phyloP scores from a whole-genome alignment of 2,329 filamentous ascomycete species.

The Aspergillus pseudotamarii region DNA sequence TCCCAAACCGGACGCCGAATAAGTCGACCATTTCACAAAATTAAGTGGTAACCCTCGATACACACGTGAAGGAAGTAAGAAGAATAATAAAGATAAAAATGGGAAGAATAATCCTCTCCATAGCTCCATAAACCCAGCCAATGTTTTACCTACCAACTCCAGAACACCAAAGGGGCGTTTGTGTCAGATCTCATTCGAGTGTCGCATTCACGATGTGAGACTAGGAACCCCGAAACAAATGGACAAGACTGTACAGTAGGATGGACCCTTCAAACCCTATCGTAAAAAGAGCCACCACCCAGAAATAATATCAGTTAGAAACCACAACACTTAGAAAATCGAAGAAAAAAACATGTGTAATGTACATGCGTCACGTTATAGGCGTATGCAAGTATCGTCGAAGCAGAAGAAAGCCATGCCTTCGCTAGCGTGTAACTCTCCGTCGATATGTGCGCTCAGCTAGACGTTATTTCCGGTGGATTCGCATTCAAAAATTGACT shows the following conservation, averaged over 20 bases:
- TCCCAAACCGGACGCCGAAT: not conserved
- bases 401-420: not conserved
- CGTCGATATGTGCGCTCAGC: constrained; percentile 20
- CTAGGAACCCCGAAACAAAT: constrained; percentile 7
- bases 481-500: constrained; percentile 45
- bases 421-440: not conserved
- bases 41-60: not conserved
- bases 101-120: constrained; percentile 7
- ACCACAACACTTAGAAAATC: constrained; percentile 9
- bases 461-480: constrained; percentile 41
- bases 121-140: constrained; percentile 10
- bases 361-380: constrained; percentile 40
- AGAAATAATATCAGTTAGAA: constrained; percentile 1
- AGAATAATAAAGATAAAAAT: not conserved
- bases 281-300: constrained; percentile 1
- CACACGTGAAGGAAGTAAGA: too few relatives aligned
- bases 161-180: constrained; percentile 7
- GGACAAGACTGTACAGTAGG: constrained; percentile 12
- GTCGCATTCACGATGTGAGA: not conserved
- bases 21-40: not conserved
- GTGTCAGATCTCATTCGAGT: not conserved
- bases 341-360: constrained; percentile 30
- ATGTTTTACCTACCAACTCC: constrained; percentile 25
- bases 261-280: not conserved
- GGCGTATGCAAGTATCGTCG: constrained; percentile 22